Conservation (phyloP, 1,284 basidiomycete species). For the Mrakiaceae sp. region DNA sequence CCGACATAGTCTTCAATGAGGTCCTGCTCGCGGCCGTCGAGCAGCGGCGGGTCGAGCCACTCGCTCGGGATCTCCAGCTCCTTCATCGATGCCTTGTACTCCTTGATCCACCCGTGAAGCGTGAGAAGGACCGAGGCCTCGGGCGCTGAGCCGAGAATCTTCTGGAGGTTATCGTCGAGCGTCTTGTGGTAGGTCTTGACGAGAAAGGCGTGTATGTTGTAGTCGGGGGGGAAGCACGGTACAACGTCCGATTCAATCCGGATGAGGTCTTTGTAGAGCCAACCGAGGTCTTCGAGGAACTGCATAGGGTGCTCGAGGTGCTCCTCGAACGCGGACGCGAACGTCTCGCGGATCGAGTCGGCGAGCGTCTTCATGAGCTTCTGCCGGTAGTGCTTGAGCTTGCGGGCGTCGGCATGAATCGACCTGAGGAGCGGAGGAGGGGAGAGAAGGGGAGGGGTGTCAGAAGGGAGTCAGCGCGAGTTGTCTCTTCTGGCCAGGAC, state of each 20-base stretch:
- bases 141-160: constrained; percentile 60
- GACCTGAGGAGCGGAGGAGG: constrained; percentile 51
- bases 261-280: constrained; percentile 92
- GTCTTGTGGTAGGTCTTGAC: constrained; percentile 86
- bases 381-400: constrained; percentile 91
- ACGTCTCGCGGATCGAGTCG: constrained; percentile 61
- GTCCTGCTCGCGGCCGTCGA: constrained; percentile 85
- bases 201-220: constrained; percentile 72
- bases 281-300: constrained; percentile 67
- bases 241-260: constrained; percentile 77
- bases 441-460: background rate
- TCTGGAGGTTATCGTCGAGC: constrained; percentile 64
- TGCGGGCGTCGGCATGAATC: constrained; percentile 81
- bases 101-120: constrained; percentile 86
- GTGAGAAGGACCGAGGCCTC: constrained; percentile 77
- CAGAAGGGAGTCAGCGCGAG: too few species aligned
- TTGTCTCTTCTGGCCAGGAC: background rate
- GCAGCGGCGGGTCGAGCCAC: constrained; percentile 72
- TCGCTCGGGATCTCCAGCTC: constrained; percentile 73
- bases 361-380: constrained; percentile 75
- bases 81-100: constrained; percentile 91
- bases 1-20: constrained; percentile 94
- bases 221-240: constrained; percentile 84
- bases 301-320: constrained; percentile 52
- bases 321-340: constrained; percentile 56